Percentiles rank a stretch among this genome's conserved stretches.
These are phyloP conservation scores for Colletotrichum nymphaeae DNA, from an alignment of 2,329 filamentous ascomycete species.

Conservation along the genomic window DNA sequence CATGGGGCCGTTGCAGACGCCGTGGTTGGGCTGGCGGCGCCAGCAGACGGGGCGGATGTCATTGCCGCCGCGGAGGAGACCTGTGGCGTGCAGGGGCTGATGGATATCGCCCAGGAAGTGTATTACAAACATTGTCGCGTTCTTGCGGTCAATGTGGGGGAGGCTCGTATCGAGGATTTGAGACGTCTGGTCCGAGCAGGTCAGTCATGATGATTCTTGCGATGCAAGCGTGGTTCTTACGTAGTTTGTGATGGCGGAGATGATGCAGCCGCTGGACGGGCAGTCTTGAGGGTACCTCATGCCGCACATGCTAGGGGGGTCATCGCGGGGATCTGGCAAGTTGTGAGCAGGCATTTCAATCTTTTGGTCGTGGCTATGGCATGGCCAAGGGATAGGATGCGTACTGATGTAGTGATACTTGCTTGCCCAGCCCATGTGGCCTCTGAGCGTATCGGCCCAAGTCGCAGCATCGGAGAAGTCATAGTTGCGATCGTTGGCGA, in stretches of 20 bases:
- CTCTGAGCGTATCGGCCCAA: slow-evolving; percentile 36
- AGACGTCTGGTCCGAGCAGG: background rate
- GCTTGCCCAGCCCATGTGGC: slow-evolving; percentile 35
- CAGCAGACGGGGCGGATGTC: slow-evolving; percentile 36
- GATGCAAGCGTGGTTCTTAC: background rate
- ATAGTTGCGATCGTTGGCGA: slow-evolving; percentile 35
- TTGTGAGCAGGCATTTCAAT: background rate
- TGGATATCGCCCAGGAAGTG: slow-evolving; percentile 37
- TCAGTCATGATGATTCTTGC: background rate
- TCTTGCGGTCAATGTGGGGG: slow-evolving; percentile 43
- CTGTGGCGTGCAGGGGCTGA: slow-evolving; percentile 36
- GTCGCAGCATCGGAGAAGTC: slow-evolving; percentile 36
- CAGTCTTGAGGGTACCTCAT: slow-evolving; percentile 36
- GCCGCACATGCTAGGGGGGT: slow-evolving; percentile 34
- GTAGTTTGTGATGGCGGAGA: slow-evolving; percentile 36
- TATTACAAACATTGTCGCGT: slow-evolving; percentile 37
- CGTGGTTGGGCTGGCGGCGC: slow-evolving; percentile 25
- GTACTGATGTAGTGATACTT: slow-evolving; percentile 37
- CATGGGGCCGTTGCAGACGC: slow-evolving; percentile 30
- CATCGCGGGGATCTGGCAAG: slow-evolving; percentile 28
- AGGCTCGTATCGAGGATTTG: slow-evolving; percentile 33
- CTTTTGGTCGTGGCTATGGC: background rate
- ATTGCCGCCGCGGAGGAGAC: slow-evolving; percentile 36
- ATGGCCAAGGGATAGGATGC: background rate
- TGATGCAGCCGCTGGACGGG: slow-evolving; percentile 33